phyloP scores from a whole-genome alignment of 495 filamentous ascomycete species.

The Daldinia bambusicola region DNA sequence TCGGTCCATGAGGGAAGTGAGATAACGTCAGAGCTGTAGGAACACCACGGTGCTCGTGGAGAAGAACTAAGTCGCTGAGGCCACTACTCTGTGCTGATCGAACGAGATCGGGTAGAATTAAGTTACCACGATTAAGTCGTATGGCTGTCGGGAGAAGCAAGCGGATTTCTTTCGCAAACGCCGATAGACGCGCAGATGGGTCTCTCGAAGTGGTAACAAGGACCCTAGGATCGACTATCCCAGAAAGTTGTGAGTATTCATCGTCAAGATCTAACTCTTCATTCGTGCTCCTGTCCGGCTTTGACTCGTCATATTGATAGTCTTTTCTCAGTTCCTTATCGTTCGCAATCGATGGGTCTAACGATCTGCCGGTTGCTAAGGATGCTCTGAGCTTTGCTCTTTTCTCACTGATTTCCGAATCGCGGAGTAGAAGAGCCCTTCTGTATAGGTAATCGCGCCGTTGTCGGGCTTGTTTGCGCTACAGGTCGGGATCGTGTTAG shows the following conservation, averaged over 20 bases:
- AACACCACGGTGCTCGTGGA: constrained; percentile 89
- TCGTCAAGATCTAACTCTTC: constrained; percentile 87
- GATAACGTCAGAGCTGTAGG: constrained; percentile 87
- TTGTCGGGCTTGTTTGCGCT: constrained; percentile 81
- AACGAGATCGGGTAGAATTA: constrained; percentile 86
- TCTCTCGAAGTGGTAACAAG: constrained; percentile 89
- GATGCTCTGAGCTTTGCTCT: constrained; percentile 85
- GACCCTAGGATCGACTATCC: constrained; percentile 81
- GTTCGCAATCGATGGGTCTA: constrained; percentile 87
- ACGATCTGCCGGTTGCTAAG: constrained; percentile 80
- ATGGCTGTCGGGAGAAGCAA: constrained; percentile 91
- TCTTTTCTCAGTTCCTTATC: constrained; percentile 87
- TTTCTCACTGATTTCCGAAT: constrained; percentile 93
- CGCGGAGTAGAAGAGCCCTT: constrained; percentile 70
- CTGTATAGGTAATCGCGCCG: constrained; percentile 96
- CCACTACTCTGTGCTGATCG: constrained; percentile 79
- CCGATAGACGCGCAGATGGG: constrained; percentile 81
- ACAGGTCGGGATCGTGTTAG: constrained; percentile 35
- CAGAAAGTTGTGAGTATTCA: constrained; percentile 87
- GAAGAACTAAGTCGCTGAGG: constrained; percentile 84
- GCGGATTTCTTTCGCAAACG: constrained; percentile 96
- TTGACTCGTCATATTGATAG: constrained; percentile 92
- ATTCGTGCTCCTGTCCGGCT: constrained; percentile 66
- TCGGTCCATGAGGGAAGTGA: constrained; percentile 94
- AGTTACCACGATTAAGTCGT: constrained; percentile 89